Base-by-base conservation (phyloP, 352 stramenopile genomes). In the Globisporangium heterothallicum region DNA sequence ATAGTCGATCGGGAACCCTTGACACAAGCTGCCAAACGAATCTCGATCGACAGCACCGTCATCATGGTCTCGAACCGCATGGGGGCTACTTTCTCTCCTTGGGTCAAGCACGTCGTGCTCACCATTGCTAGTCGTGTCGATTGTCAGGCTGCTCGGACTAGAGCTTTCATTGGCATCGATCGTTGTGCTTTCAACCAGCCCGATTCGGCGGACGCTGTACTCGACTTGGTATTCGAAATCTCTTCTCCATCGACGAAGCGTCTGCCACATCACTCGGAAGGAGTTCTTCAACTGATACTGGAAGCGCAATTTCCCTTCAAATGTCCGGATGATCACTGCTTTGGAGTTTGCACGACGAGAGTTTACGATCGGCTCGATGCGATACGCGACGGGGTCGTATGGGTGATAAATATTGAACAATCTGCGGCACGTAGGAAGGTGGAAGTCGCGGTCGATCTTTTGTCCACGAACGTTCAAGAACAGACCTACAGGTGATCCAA, bases 391-490 rank as follows among this genome's bases (percentile, higher is more conserved):
- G 2, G 92, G 91, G 72, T 98, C 94, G 66, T 88, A 94, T 43
- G 91, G 91, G 63, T 97, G 88, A 59, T 97, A 98, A 30, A 98
- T 96, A 63, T 98, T 98, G 68, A 97, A 98, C 19, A 97, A 52
- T 18, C 77, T 71, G 12, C 62, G 63, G 59, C 86, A 96, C 7
- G 84, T 92, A 27, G 82, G 81, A 13, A 97, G 68, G 34, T 56
- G 61, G 46, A 94, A 96, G 26, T 76, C 53, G 2, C 63, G 66
- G 30, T 78, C 74, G 19, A 92, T 68, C 56, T 74, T 78, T 53
- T 95, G 79, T 0, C 93, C 92, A 16, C 88, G 82, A 4, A 98
- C 88, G 59, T 95, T 95, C 10, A 97, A 54, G 59, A 97, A 97
- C 13, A 98, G 65, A 9, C 88, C 88, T 47, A 97, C 81, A 0